Percentiles rank a stretch among this genome's conserved stretches.
Evolutionary conservation across 345 rosid species (phyloP).

Genomic region (Anastatica hierochuntica): DNA sequence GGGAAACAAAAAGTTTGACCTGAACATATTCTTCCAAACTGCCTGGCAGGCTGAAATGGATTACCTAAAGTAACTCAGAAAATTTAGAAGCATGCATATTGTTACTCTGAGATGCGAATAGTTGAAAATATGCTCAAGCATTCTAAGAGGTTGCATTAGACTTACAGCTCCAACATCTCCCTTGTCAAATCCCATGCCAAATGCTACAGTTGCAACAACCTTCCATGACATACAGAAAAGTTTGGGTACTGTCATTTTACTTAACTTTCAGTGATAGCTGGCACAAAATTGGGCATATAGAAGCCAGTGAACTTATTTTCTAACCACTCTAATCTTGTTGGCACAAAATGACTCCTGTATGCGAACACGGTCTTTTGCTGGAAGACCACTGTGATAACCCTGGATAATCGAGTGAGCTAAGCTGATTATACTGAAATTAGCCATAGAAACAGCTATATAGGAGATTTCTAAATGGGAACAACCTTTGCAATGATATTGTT

Average conservation of each 20-base stretch:
- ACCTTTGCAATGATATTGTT: slow-evolving; percentile 79
- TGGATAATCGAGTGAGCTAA: slow-evolving; percentile 23
- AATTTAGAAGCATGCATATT: too few relatives aligned
- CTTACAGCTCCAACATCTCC: slow-evolving; percentile 97
- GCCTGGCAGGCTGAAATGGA: slow-evolving; percentile 91
- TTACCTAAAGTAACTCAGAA: slow-evolving; percentile 48
- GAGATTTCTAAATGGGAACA: slow-evolving; percentile 9
- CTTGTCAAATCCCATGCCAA: slow-evolving; percentile 99
- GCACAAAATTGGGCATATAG: slow-evolving; percentile 10
- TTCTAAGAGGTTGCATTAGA: slow-evolving; percentile 12
- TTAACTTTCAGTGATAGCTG: slow-evolving; percentile 1
- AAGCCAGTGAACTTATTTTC: slow-evolving; percentile 25
- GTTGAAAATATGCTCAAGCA: slow-evolving; percentile 14
- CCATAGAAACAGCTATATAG: slow-evolving; percentile 8
- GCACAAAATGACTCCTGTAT: slow-evolving; percentile 81
- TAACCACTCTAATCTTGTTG: slow-evolving; percentile 89
- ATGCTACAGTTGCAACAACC: slow-evolving; percentile 99
- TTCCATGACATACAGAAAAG: slow-evolving; percentile 27
- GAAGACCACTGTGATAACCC: slow-evolving; percentile 89
- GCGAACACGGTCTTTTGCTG: slow-evolving; percentile 63
- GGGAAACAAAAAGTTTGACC: slow-evolving; percentile 35
- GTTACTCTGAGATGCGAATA: not conserved
- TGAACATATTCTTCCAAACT: slow-evolving; percentile 99
- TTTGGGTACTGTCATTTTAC: slow-evolving; percentile 9
- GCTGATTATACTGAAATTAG: slow-evolving; percentile 20